Base-by-base conservation (phyloP, 2,329 filamentous ascomycete genomes). In the Huntiella savannae region DNA sequence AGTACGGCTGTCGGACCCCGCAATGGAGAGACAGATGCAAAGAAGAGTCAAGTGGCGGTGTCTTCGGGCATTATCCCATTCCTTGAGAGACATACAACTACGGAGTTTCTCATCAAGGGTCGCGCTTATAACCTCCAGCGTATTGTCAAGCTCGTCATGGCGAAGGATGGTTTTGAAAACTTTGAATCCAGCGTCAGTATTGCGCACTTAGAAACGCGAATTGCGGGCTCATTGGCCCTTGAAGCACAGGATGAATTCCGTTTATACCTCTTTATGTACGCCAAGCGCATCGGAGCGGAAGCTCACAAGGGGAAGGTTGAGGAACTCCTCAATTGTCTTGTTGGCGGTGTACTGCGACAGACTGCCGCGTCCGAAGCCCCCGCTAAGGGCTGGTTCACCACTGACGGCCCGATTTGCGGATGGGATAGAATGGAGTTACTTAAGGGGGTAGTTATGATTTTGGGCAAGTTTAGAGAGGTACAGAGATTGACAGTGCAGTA, bases 261-360 rank as follows among this genome's bases (percentile, higher is more conserved):
- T 48, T 69, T 94, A 1, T 96, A 96, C 57, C 66, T 98, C n/a
- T 81, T 86, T 56, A 96, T 96, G 86, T 98, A 98, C 57, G 88
- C 87, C 3, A 96, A 95, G 64, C 78, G 91, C 0, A 73, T 98
- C 4, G 91, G 91, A 1, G 85, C 86, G 0, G 92, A 98, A 60
- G 86, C 86, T 0, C 66, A 88, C 44, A 77, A 80, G 54, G 71
- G 75, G 48, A 98, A 98, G 63, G 86, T 95, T 2, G 88, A 96
- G 59, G 92, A 98, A 64, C 67, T 98, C 7, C 66, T 96, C 22
- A 80, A 84, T 54, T 81, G 76, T 40, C 66, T 98, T 37, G 68
- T 93, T 42, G 86, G 87, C 5, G 81, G 82, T 43, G 73, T 70
- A 54, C 69, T 70, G 57, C 70, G 70, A 50, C 77, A 82, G 2